Evolutionary conservation across 1,284 basidiomycete species (phyloP).

Genomic region (Pseudozyma sp.): DNA sequence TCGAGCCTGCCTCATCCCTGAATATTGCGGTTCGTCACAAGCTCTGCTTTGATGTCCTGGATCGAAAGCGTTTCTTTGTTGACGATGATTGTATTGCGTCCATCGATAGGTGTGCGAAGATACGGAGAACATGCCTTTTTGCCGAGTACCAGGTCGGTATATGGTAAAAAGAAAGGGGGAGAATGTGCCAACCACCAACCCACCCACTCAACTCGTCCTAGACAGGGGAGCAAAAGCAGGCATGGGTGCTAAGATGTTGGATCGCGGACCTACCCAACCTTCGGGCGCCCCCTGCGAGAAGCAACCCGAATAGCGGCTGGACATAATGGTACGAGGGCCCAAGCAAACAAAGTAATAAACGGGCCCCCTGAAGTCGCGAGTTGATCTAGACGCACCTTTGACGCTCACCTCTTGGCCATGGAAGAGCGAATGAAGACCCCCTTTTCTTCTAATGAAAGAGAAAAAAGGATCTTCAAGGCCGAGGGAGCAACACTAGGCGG

Average conservation of each 20-base stretch:
- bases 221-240: slow-evolving; percentile 20
- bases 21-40: too few relatives aligned
- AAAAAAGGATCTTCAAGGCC: slow-evolving; percentile 17
- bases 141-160: neutral
- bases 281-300: slow-evolving; percentile 37
- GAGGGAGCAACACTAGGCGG: slow-evolving; percentile 58
- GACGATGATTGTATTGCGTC: neutral
- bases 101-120: too few relatives aligned
- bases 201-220: slow-evolving; percentile 28
- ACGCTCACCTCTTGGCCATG: slow-evolving; percentile 56
- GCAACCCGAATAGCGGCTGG: slow-evolving; percentile 14
- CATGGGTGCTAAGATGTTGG: slow-evolving; percentile 53
- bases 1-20: neutral
- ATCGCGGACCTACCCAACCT: slow-evolving; percentile 42
- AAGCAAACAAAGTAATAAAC: slow-evolving; percentile 39
- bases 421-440: slow-evolving; percentile 29
- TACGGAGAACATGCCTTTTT: too few relatives aligned
- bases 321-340: slow-evolving; percentile 39
- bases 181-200: slow-evolving; percentile 54
- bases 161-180: slow-evolving; percentile 3
- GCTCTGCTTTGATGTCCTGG: neutral
- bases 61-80: neutral
- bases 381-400: slow-evolving; percentile 52
- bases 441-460: neutral
- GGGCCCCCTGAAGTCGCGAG: slow-evolving; percentile 54